A percentile compares a stretch with the other conserved stretches of the same genome.
Evolutionary conservation across 768 basidiomycete genomes (phyloP).

Genomic region (Leccinellum rugosiceps): DNA sequence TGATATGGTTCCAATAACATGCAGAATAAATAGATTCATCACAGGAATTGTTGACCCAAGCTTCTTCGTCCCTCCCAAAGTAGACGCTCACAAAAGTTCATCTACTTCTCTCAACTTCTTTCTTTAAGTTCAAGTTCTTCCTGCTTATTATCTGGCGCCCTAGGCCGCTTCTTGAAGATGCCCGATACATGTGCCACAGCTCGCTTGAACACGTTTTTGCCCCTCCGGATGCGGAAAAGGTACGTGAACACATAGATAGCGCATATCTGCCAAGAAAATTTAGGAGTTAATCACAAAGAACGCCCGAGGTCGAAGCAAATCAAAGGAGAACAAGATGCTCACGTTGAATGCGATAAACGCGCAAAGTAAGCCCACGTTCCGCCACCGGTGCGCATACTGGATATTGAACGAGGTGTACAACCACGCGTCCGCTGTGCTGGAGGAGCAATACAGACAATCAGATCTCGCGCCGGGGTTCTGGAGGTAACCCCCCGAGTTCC

Average conservation of each 20-base stretch:
- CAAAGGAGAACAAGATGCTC: conserved; percentile 13
- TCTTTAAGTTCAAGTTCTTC: neutral
- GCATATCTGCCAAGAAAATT: conserved; percentile 34
- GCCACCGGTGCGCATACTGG: conserved; percentile 48
- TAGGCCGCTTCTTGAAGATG: neutral
- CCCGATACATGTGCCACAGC: neutral
- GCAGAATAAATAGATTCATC: neutral
- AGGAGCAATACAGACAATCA: conserved; percentile 53
- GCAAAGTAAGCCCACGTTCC: conserved; percentile 45
- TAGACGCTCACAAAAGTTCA: neutral
- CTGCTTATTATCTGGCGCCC: neutral
- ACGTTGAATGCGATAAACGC: conserved; percentile 45
- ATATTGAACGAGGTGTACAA: conserved; percentile 49
- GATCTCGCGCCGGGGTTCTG: conserved; percentile 35
- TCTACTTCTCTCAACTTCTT: neutral
- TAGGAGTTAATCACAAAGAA: neutral
- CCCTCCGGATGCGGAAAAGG: conserved; percentile 45
- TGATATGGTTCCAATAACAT: neutral
- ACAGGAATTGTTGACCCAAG: neutral
- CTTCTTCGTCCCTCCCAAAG: no score
- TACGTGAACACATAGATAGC: conserved; percentile 53
- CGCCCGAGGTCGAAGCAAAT: neutral
- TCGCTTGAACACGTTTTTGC: neutral
- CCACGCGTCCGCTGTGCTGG: conserved; percentile 56
- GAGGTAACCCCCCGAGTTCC: conserved; percentile 46